Conservation (phyloP, 805 yeast species). For the Candida bentonensis region DNA sequence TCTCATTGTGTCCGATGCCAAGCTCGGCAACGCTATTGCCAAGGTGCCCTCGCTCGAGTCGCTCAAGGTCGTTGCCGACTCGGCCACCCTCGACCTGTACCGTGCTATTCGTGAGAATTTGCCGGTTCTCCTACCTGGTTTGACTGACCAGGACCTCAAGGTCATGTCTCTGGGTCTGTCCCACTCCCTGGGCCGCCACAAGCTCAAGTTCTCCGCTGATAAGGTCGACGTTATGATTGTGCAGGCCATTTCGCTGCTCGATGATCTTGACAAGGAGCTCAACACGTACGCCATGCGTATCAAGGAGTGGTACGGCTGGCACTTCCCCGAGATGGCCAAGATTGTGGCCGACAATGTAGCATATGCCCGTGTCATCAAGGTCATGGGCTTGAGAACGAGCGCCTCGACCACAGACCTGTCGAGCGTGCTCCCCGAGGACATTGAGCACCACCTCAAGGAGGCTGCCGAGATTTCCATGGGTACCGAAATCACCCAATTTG, state of each 20-base stretch:
- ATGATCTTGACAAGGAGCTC: constrained; percentile 92
- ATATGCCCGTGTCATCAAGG: constrained; percentile 82
- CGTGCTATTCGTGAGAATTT: constrained; percentile 91
- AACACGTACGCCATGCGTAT: constrained; percentile 98
- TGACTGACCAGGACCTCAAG: constrained; percentile 66
- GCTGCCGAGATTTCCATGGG: constrained; percentile 99
- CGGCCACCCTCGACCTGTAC: constrained; percentile 85
- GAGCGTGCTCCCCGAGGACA: constrained; percentile 81
- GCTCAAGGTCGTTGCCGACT: constrained; percentile 83
- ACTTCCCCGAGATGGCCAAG: constrained; percentile 98
- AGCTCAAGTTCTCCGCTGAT: constrained; percentile 93
- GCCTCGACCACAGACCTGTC: constrained; percentile 85
- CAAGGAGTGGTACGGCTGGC: constrained; percentile 99
- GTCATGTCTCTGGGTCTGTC: constrained; percentile 98
- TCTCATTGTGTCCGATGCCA: constrained; percentile 86
- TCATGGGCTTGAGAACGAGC: constrained; percentile 88
- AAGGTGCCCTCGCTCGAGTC: constrained; percentile 63
- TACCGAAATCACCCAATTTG: constrained; percentile 90
- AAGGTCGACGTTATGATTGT: constrained; percentile 98
- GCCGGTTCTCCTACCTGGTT: constrained; percentile 89
- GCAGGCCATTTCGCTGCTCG: constrained; percentile 94
- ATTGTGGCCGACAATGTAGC: constrained; percentile 93
- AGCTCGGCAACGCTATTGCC: constrained; percentile 91
- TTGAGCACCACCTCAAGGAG: constrained; percentile 80
- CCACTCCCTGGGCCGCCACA: constrained; percentile 96